Conservation (phyloP, 2,329 filamentous ascomycete genomes). For the Diaporthe sp. region DNA sequence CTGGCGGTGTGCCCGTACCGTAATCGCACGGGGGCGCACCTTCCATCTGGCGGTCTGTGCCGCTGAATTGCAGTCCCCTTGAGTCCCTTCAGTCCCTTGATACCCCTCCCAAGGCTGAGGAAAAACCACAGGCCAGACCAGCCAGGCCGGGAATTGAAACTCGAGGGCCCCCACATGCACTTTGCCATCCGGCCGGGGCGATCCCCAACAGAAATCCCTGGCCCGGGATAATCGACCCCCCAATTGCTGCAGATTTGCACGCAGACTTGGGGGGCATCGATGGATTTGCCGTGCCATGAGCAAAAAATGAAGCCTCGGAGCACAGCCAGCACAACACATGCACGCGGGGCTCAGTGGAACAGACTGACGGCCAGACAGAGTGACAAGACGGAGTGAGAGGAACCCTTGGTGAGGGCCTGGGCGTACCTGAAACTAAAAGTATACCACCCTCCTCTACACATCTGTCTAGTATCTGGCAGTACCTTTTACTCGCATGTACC, state of each 20-base stretch:
- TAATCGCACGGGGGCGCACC: constrained; percentile 12
- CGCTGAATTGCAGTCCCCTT: neutral
- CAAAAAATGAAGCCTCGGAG: neutral
- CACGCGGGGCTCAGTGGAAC: neutral
- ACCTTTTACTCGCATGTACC: constrained; percentile 1
- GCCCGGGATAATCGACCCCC: constrained; percentile 21
- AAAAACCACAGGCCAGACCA: neutral
- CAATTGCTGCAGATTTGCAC: constrained; percentile 24
- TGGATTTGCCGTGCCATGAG: constrained; percentile 18
- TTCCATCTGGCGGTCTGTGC: constrained; percentile 25
- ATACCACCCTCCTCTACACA: neutral
- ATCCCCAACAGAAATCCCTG: constrained; percentile 41
- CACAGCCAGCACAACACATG: constrained; percentile 15
- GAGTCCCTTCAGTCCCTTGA: neutral
- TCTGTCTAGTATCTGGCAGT: neutral
- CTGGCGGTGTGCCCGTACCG: constrained; percentile 9
- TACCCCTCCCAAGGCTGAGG: constrained; percentile 21
- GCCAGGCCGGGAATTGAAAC: constrained; percentile 30
- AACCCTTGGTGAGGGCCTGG: constrained; percentile 9
- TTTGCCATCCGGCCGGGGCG: constrained; percentile 38
- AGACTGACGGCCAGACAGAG: neutral
- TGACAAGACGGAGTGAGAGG: neutral
- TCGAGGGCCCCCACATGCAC: constrained; percentile 33
- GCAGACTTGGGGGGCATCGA: neutral
- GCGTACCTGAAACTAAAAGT: constrained; percentile 21